Percentiles rank a stretch among this genome's conserved stretches.
These are phyloP conservation scores for Leptosphaerulina australis DNA, from an alignment of 2,329 filamentous ascomycete genomes.

Conservation along the genomic window DNA sequence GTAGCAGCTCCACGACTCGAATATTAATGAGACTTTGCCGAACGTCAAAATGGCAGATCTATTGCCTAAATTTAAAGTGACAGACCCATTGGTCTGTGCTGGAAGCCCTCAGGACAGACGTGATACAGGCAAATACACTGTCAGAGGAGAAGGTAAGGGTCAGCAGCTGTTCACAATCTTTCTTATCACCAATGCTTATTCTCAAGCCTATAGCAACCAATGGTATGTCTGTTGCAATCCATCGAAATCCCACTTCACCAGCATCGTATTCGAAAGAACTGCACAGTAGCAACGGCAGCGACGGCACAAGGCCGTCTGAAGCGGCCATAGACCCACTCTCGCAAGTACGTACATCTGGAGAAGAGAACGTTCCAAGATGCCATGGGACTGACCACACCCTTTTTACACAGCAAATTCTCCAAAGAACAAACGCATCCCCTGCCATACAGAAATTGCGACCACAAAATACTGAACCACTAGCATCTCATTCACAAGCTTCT, in stretches of 20 bases:
- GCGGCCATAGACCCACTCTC: conserved; percentile 69
- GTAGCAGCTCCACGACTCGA: not conserved
- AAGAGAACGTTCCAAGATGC: conserved; percentile 1
- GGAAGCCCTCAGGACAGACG: conserved; percentile 38
- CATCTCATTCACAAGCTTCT: conserved; percentile 35
- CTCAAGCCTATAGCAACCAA: conserved; percentile 30
- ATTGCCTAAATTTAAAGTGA: conserved; percentile 53
- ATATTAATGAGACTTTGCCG: conserved; percentile 24
- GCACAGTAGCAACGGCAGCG: conserved; percentile 26
- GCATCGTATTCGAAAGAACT: conserved; percentile 26
- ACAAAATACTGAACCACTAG: conserved; percentile 48
- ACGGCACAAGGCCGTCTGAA: conserved; percentile 37
- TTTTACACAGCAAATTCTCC: conserved; percentile 59
- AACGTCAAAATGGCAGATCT: conserved; percentile 44
- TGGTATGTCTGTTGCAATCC: conserved; percentile 37
- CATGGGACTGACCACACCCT: conserved; percentile 20
- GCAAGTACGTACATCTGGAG: conserved; percentile 59
- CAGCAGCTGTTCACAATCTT: conserved; percentile 11
- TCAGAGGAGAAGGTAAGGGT: conserved; percentile 33
- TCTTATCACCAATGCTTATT: conserved; percentile 24
- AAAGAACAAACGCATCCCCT: conserved; percentile 69
- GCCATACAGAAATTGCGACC: conserved; percentile 63
- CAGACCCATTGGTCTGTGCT: conserved; percentile 48
- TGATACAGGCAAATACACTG: conserved; percentile 31
- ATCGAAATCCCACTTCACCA: conserved; percentile 33